A percentile compares a stretch with the other conserved stretches of the same genome.
phyloP scores from a whole-genome alignment of 768 basidiomycete genomes.

The Rhizopogon vesiculosus region DNA sequence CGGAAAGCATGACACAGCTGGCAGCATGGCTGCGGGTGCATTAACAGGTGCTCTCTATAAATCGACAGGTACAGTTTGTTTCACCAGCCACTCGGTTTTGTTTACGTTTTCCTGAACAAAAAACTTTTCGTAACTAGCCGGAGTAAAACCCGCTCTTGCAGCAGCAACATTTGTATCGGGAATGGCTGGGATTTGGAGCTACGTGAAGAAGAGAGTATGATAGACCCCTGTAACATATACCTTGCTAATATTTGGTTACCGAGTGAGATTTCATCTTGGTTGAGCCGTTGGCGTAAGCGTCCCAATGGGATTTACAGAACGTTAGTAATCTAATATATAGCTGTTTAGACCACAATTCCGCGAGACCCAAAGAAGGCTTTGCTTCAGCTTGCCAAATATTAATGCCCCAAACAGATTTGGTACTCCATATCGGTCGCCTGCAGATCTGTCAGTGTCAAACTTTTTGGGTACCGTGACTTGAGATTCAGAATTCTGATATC shows the following conservation, averaged over 20 bases:
- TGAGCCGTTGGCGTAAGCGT: conserved; percentile 17
- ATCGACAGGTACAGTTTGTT: conserved; percentile 73
- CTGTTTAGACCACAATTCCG: conserved; percentile 13
- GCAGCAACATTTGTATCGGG: conserved; percentile 88
- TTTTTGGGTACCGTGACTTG: conserved; percentile 22
- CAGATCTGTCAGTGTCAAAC: conserved; percentile 27
- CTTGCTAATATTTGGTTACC: conserved; percentile 38
- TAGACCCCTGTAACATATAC: conserved; percentile 36
- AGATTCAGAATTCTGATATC: conserved; percentile 32
- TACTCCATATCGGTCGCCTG: conserved; percentile 27
- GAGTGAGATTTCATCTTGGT: conserved; percentile 1
- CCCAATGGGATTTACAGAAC: conserved; percentile 19
- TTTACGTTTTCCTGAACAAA: conserved; percentile 33
- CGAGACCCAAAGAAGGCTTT: conserved; percentile 21
- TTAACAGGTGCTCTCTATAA: conserved; percentile 90
- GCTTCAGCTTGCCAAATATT: conserved; percentile 19
- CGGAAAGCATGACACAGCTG: conserved; percentile 87
- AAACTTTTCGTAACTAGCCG: conserved; percentile 58
- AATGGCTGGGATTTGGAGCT: conserved; percentile 91
- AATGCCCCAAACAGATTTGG: conserved; percentile 20
- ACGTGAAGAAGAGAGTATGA: conserved; percentile 87
- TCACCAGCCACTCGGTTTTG: conserved; percentile 16
- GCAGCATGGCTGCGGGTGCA: conserved; percentile 90
- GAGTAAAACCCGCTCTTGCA: conserved; percentile 83
- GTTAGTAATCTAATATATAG: conserved; percentile 11